A percentile compares a stretch with the other conserved stretches of the same genome.
phyloP scores from a whole-genome alignment of 2,329 filamentous ascomycete species.

The Pseudogymnoascus sp. region DNA sequence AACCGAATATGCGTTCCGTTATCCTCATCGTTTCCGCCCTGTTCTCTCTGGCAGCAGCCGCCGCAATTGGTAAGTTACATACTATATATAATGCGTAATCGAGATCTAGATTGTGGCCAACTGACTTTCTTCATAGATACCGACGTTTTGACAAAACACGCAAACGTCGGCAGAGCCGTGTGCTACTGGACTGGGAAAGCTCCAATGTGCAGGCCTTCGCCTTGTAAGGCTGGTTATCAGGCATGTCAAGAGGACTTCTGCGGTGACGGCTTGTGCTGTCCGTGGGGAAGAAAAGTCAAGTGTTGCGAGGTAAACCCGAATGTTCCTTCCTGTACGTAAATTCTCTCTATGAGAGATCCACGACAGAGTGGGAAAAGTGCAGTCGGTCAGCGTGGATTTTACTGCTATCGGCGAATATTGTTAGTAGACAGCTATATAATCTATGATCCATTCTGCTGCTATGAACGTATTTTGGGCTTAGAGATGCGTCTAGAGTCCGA shows the following conservation, averaged over 20 bases:
- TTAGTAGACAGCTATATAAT: background rate
- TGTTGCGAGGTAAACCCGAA: too few species aligned
- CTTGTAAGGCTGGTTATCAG: background rate
- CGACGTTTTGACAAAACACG: background rate
- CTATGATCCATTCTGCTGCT: background rate
- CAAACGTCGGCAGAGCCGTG: background rate
- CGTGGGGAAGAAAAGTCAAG: background rate
- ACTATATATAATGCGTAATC: background rate
- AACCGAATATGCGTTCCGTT: background rate
- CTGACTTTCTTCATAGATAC: background rate
- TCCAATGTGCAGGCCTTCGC: background rate
- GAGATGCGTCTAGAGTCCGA: background rate
- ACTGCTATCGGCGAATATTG: slow-evolving; percentile 58
- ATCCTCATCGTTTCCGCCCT: slow-evolving; percentile 2
- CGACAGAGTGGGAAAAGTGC: too few species aligned
- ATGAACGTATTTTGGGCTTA: background rate
- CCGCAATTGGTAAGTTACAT: background rate
- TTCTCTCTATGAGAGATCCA: background rate
- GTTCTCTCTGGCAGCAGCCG: background rate
- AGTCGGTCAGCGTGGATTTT: slow-evolving; percentile 34
- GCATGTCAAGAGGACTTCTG: background rate
- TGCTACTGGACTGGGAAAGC: background rate
- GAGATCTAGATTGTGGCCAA: background rate
- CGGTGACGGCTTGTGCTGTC: background rate
- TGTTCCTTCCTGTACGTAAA: too few species aligned